Conservation (phyloP, 2,329 filamentous ascomycete species). For the Penicillium olsonii region DNA sequence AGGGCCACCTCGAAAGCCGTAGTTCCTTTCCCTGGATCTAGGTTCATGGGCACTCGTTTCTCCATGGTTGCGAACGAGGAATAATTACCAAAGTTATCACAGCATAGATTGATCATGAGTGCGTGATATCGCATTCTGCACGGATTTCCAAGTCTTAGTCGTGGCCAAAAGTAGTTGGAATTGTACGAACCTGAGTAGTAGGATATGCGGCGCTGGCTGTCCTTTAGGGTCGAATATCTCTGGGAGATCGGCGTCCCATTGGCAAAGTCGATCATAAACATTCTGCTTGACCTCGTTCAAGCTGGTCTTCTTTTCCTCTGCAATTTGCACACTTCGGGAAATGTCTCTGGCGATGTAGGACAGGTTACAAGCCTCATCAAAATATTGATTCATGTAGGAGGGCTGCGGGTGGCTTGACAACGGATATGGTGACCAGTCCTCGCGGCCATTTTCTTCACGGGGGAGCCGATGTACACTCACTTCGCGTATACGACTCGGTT, state of each 20-base stretch:
- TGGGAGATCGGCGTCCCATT: slow-evolving; percentile 16
- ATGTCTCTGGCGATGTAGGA: slow-evolving; percentile 23
- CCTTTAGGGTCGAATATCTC: not conserved
- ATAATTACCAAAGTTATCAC: slow-evolving; percentile 16
- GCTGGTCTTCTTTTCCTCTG: not conserved
- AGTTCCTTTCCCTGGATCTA: not conserved
- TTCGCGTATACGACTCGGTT: slow-evolving; percentile 13
- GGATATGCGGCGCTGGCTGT: slow-evolving; percentile 14
- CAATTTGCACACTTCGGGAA: slow-evolving; percentile 3
- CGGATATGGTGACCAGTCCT: slow-evolving; percentile 22
- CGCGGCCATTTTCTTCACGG: not conserved
- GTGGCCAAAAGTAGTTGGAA: not conserved
- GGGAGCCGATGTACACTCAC: slow-evolving; percentile 18
- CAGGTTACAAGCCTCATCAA: slow-evolving; percentile 22
- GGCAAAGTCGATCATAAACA: slow-evolving; percentile 11
- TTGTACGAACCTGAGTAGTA: slow-evolving; percentile 17
- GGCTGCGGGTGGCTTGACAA: slow-evolving; percentile 1
- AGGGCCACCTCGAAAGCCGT: slow-evolving; percentile 13
- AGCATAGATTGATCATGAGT: slow-evolving; percentile 28
- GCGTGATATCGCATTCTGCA: slow-evolving; percentile 30
- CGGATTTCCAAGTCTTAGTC: not conserved
- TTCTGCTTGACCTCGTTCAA: slow-evolving; percentile 9
- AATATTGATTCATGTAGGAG: slow-evolving; percentile 19
- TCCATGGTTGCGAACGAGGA: not conserved
- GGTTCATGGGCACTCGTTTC: slow-evolving; percentile 2